Base-by-base conservation (phyloP, 257 asterid genomes). In the Cordia subcordata region DNA sequence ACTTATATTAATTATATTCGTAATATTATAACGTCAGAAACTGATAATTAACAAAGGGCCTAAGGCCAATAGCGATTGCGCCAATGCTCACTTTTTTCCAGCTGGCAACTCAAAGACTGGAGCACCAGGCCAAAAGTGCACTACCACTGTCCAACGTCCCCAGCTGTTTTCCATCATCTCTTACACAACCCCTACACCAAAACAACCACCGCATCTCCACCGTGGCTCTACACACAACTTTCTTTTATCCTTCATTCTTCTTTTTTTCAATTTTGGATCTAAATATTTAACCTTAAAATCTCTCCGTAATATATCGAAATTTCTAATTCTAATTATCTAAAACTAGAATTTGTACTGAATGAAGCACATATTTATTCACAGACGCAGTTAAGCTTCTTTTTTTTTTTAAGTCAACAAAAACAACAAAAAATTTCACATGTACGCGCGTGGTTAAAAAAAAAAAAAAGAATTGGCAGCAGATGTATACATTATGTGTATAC, bases 41-140 rank as follows among this genome's bases (percentile, higher is more conserved):
- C 5, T 22, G 54, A 19, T 17, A 39, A 17, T 15, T 21, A 13
- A 55, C 8, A 40, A 53, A 40, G 46, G 15, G 18, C 18, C 8
- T 22, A 53, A 40, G 46, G 15, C 27, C 18, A 49, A 49, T 13
- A 27, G 39, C 49, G 40, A 39, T 53, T 37, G 62, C 11, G 33
- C 18, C 17, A 40, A 18, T 35, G 8, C 39, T 17, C n/a, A 55
- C 70, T 49, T 58, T 49, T n/a, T 12, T 53, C 53, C 67, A 75
- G 84, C 77, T 80, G 84, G 79, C 77, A 63, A 49, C 35, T 53
- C 53, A 50, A 65, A n/a, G n/a, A 62, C 65, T 68, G 68, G 73
- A 54, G 46, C 75, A 67, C 85, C 80, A 79, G 85, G 75, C 51
- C 49, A 79, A 82, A 82, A 88, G 82, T 78, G 77, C 69, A 13